Evolutionary conservation across 139 green algal species (phyloP), one percentile per base, ranked within the genome.

Genomic region (Chlorella sp.): DNA sequence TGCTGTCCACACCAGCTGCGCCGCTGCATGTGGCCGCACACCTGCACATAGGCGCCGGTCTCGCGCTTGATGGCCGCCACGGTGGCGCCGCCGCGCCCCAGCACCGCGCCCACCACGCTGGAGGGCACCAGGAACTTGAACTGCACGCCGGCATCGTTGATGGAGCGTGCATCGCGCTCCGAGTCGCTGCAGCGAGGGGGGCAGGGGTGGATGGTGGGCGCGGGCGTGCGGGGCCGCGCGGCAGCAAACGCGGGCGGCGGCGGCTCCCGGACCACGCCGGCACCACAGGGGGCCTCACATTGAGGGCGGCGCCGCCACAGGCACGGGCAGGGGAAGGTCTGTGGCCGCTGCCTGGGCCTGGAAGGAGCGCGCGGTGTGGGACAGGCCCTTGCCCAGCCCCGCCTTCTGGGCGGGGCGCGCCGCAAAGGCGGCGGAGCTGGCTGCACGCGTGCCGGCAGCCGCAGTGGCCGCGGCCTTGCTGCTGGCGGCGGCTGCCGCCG

Each of bases 101-200:
- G 74, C 6, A 88, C 82, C 4, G 73, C 81, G 32, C 87, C 87
- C 55, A 76, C 78, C 30, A 90, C 47, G 32, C 25, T 41, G 60
- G 87, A 51, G 17, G 87, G 82, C 57, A 90, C 69, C 7, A 90
- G 57, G 60, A 90, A 88, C 62, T 85, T 85, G 41, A 90, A 82
- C 63, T 86, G 82, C 34, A 87, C 68, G 18, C 39, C 55, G 20
- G 62, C 20, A 28, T 90, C 74, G 15, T 85, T 90, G 75, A 90
- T 84, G 32, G 25, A 74, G 28, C 63, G 63, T 3, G 39, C 21
- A 4, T 83, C 39, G 39, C 39, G 78, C 28, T 74, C 78, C 12
- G 63, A 72, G 38, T 85, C 55, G 55, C 81, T 78, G 69, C 55
- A 47, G 26, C 36, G 17, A 36, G 16, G 41, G 28, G 34, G 12